Percentiles rank a stretch among this genome's conserved stretches.
These are phyloP conservation scores for Magnusiomyces tetraspermus DNA, from an alignment of 1,139 yeast species.

Conservation along the genomic window DNA sequence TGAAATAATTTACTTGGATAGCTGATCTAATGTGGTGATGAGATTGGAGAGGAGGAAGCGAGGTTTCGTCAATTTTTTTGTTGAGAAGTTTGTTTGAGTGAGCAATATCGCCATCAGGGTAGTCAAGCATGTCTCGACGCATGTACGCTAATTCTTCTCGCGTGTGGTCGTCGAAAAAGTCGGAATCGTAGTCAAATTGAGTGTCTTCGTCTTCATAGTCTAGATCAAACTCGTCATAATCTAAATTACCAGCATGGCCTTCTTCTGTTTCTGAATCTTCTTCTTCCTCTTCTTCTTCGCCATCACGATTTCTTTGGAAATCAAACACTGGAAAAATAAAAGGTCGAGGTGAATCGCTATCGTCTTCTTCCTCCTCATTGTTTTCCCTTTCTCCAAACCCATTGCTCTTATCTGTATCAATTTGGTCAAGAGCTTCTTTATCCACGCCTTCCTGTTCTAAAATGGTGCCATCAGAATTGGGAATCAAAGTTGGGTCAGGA, in stretches of 20 bases:
- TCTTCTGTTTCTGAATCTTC: neutral
- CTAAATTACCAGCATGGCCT: neutral
- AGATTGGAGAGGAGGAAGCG: neutral
- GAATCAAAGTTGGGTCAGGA: too few species aligned
- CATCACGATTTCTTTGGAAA: too few species aligned
- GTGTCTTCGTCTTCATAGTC: neutral
- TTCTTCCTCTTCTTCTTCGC: too few species aligned
- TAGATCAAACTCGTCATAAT: neutral
- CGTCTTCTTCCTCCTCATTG: neutral
- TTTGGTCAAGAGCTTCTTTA: too few species aligned
- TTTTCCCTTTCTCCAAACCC: too few species aligned
- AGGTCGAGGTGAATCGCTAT: neutral
- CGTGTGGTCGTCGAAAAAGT: neutral
- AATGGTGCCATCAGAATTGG: too few species aligned
- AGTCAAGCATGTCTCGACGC: neutral
- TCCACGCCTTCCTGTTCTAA: too few species aligned
- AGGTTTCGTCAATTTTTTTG: neutral
- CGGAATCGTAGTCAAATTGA: neutral
- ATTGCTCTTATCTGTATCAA: too few species aligned
- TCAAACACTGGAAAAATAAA: neutral
- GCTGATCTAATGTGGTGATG: neutral
- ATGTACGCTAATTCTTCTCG: neutral
- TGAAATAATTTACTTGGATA: neutral
- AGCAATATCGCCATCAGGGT: slow-evolving; percentile 4
- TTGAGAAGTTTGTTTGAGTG: neutral